These are phyloP conservation scores for Sporothrix pallida DNA, from an alignment of 2,329 filamentous ascomycete genomes.

Conservation along the genomic window DNA sequence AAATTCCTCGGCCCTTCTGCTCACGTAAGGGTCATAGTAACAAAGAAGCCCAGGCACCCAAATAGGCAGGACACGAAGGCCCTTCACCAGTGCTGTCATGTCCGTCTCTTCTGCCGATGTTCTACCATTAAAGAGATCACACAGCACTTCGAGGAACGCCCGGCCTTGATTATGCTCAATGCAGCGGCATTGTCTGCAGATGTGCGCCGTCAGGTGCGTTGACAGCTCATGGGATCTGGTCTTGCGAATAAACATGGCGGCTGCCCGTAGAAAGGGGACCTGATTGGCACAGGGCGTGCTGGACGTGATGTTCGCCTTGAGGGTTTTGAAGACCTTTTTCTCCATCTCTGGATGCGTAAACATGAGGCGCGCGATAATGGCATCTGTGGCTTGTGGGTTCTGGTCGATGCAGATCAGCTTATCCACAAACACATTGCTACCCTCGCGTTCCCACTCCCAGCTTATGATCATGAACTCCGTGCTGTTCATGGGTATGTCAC, in stretches of 20 bases:
- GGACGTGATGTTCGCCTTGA: slow-evolving; percentile 61
- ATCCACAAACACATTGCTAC: slow-evolving; percentile 63
- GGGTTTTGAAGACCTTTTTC: slow-evolving; percentile 56
- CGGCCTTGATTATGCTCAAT: slow-evolving; percentile 57
- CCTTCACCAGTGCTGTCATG: slow-evolving; percentile 20
- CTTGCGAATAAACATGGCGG: slow-evolving; percentile 56
- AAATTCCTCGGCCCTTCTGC: slow-evolving; percentile 51
- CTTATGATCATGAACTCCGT: slow-evolving; percentile 36
- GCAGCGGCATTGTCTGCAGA: slow-evolving; percentile 51
- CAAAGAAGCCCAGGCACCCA: slow-evolving; percentile 61
- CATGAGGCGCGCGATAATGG: slow-evolving; percentile 64
- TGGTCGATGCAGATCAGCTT: slow-evolving; percentile 70
- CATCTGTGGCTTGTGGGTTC: slow-evolving; percentile 56
- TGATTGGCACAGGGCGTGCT: slow-evolving; percentile 55
- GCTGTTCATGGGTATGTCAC: slow-evolving; percentile 34
- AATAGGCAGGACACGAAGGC: slow-evolving; percentile 46
- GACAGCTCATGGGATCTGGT: slow-evolving; percentile 48
- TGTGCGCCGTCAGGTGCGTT: slow-evolving; percentile 50
- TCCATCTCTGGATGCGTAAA: slow-evolving; percentile 59
- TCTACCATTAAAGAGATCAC: slow-evolving; percentile 44
- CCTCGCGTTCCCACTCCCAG: slow-evolving; percentile 39
- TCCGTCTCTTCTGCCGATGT: neutral
- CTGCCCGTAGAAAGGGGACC: slow-evolving; percentile 63
- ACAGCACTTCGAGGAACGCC: slow-evolving; percentile 55
- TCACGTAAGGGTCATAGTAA: slow-evolving; percentile 53